Base-by-base conservation (phyloP, 2,329 filamentous ascomycete species). In the Claviceps fusiformis region DNA sequence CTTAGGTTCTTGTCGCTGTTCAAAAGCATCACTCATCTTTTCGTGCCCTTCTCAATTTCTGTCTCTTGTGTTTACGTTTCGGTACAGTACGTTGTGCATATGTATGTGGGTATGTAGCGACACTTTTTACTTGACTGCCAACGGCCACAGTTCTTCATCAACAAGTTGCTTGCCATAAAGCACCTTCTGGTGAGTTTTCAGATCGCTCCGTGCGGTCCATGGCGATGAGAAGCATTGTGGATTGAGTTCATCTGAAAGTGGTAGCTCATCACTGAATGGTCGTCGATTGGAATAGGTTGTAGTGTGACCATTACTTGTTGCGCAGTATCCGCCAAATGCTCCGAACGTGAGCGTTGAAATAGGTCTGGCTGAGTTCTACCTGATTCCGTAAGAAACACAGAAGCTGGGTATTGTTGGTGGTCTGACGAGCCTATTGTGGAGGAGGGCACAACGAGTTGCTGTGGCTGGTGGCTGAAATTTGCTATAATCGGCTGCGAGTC, bases 161-260 rank as follows among this genome's bases (percentile, higher is more conserved):
- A 17, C 37, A 41, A 41, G 17, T 41, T 41, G 37, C 27, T 47
- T 3, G 31, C 27, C n/a, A 37, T n/a, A 7, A 45, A 48, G 45
- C 33, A 44, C 19, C 52, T n/a, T n/a, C n/a, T 19, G 17, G 15
- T 2, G 31, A 13, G 29, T 41, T 58, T 55, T 65, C 59, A 66
- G 59, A 59, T 63, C 29, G 60, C 59, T n/a, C 52, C 52, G 8
- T 52, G 49, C 5, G 58, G 59, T n/a, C 59, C 60, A 48, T 62
- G 55, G 19, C 57, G 57, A 15, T 58, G 56, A 44, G 59, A 54
- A 3, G 58, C 50, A 41, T 60, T 59, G 37, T 62, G 58, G 35
- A 62, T 65, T 5, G 59, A 53, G 29, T 59, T 61, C 59, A 66
- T 60, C 8, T 63, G 55, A 13, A 64, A 61, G 8, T 58, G 61